Conservation (phyloP, 2,329 filamentous ascomycete species). For the Pseudogymnoascus sp. region DNA sequence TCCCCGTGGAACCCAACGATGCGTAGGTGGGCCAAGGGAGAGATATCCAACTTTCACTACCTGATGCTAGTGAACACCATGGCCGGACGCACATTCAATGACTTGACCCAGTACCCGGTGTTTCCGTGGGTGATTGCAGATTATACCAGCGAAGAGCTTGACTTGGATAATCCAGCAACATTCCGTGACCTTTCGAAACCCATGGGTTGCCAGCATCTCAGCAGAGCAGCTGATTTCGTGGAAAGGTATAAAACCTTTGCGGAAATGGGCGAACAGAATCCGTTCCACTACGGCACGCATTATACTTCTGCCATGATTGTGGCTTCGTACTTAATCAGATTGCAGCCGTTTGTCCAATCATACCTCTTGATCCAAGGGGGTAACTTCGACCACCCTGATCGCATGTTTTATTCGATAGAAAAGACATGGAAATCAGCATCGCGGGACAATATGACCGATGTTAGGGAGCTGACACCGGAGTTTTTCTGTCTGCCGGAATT, state of each 20-base stretch:
- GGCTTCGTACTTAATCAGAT: constrained; percentile 85
- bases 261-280: constrained; percentile 74
- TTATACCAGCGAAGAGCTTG: constrained; percentile 87
- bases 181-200: constrained; percentile 92
- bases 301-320: constrained; percentile 99
- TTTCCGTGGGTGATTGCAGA: constrained; percentile 97
- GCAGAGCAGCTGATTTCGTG: constrained; percentile 68
- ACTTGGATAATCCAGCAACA: constrained; percentile 71
- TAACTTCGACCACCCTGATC: constrained; percentile 89
- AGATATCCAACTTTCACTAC: constrained; percentile 98
- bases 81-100: constrained; percentile 94
- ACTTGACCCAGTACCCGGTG: constrained; percentile 94
- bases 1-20: constrained; percentile 76
- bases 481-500: constrained; percentile 98
- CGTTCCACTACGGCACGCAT: constrained; percentile 96
- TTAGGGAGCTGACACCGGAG: constrained; percentile 88
- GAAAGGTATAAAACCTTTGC: constrained; percentile 80
- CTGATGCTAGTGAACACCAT: constrained; percentile 98
- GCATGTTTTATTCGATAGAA: constrained; percentile 86
- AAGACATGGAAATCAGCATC: constrained; percentile 90
- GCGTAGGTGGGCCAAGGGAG: constrained; percentile 82
- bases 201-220: constrained; percentile 81
- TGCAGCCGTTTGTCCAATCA: constrained; percentile 93
- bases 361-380: constrained; percentile 93
- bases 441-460: constrained; percentile 82